These are phyloP conservation scores for Yamadazyma mexicana DNA, from an alignment of 1,139 yeast species.

Conservation along the genomic window DNA sequence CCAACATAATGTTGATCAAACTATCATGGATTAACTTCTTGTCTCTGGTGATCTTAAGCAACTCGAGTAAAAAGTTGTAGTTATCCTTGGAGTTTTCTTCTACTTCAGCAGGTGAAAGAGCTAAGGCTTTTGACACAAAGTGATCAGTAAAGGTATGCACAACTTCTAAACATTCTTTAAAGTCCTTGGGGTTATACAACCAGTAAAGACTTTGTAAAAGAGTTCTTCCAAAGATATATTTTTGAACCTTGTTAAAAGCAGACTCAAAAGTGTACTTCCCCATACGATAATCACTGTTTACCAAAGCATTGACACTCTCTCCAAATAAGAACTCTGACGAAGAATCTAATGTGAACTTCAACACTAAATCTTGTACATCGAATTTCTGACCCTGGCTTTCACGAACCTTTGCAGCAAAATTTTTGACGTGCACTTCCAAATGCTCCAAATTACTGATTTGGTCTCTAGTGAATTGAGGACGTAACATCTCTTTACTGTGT, in stretches of 20 bases:
- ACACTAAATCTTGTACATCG: slow-evolving; percentile 40
- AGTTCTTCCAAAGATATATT: slow-evolving; percentile 32
- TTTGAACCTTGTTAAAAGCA: slow-evolving; percentile 36
- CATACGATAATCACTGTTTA: slow-evolving; percentile 22
- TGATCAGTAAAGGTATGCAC: slow-evolving; percentile 29
- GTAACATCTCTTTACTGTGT: slow-evolving; percentile 53
- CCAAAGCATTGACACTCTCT: slow-evolving; percentile 35
- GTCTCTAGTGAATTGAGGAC: slow-evolving; percentile 60
- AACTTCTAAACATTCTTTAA: slow-evolving; percentile 24
- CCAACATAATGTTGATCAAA: slow-evolving; percentile 46
- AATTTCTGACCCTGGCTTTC: slow-evolving; percentile 24
- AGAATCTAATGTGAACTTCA: slow-evolving; percentile 47
- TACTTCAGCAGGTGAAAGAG: slow-evolving; percentile 25
- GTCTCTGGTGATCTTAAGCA: slow-evolving; percentile 46
- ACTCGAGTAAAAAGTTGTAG: slow-evolving; percentile 46
- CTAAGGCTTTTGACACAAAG: slow-evolving; percentile 27
- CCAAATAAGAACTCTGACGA: slow-evolving; percentile 55
- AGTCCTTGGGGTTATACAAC: slow-evolving; percentile 29
- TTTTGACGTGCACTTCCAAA: slow-evolving; percentile 46
- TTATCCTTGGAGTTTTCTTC: slow-evolving; percentile 32
- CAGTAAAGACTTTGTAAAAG: slow-evolving; percentile 34
- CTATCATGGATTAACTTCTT: slow-evolving; percentile 50
- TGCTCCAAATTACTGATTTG: slow-evolving; percentile 50
- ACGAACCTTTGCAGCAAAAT: slow-evolving; percentile 32
- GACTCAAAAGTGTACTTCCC: slow-evolving; percentile 30